phyloP scores from a whole-genome alignment of 2,329 filamentous ascomycete species.

The Calonectria fujianensis region DNA sequence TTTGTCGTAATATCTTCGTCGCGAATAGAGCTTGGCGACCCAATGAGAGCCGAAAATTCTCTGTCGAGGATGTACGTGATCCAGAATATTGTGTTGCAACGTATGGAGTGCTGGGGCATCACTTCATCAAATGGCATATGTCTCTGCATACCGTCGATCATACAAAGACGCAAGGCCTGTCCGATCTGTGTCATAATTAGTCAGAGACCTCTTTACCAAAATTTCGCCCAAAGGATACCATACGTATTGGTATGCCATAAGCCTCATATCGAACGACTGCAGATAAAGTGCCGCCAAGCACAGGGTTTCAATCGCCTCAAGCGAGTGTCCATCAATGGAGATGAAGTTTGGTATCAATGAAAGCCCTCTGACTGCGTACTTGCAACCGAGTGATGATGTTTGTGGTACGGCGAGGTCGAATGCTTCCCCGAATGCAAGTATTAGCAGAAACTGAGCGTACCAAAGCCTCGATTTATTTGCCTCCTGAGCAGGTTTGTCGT shows the following conservation, averaged over 20 bases:
- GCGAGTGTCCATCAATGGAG: constrained; percentile 8
- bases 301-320: neutral
- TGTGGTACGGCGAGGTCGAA: constrained; percentile 2
- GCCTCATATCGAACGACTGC: constrained; percentile 21
- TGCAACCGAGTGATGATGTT: neutral
- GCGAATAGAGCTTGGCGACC: constrained; percentile 32
- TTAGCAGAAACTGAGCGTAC: constrained; percentile 34
- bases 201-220: neutral
- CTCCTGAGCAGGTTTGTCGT: constrained; percentile 28
- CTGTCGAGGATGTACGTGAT: constrained; percentile 35
- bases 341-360: constrained; percentile 35
- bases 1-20: constrained; percentile 39
- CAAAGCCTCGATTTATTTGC: constrained; percentile 26
- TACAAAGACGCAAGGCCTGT: constrained; percentile 25
- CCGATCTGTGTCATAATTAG: constrained; percentile 17
- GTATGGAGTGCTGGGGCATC: constrained; percentile 13
- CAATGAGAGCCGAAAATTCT: constrained; percentile 33
- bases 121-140: constrained; percentile 37
- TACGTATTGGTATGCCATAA: constrained; percentile 32
- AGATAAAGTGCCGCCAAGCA: constrained; percentile 15
- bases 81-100: constrained; percentile 36
- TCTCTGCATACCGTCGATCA: constrained; percentile 37
- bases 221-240: neutral
- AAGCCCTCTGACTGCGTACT: constrained; percentile 27
- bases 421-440: constrained; percentile 35